Evolutionary conservation across 306 rosid species (phyloP).

Genomic region (Prunus mongolica): DNA sequence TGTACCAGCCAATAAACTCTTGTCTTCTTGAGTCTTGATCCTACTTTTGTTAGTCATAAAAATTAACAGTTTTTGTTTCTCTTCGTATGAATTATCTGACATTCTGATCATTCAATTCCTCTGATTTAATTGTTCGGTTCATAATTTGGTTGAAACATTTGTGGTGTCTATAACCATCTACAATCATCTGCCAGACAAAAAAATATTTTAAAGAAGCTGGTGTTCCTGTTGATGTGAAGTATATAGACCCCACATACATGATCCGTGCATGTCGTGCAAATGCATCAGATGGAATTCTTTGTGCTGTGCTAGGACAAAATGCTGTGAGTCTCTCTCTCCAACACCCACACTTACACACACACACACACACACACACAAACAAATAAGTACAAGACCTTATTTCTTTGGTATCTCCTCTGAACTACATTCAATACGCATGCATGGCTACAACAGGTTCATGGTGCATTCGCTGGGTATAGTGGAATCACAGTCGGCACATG

Average conservation of each 20-base stretch:
- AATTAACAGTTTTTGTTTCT: not conserved
- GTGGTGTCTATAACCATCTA: not conserved
- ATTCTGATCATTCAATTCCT: not conserved
- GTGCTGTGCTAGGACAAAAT: constrained; percentile 95
- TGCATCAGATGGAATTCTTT: constrained; percentile 96
- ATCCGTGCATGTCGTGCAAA: constrained; percentile 95
- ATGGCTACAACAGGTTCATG: constrained; percentile 72
- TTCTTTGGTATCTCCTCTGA: not conserved
- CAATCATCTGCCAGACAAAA: constrained; percentile 51
- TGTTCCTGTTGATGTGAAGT: constrained; percentile 86
- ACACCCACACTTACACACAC: not conserved
- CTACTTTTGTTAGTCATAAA: not conserved
- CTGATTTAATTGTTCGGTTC: not conserved
- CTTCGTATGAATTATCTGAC: not conserved
- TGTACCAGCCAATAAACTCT: not conserved
- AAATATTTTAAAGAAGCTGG: constrained; percentile 68
- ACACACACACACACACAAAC: no score
- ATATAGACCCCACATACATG: constrained; percentile 97
- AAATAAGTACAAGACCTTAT: not conserved
- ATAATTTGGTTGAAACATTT: not conserved
- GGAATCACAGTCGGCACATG: constrained; percentile 92
- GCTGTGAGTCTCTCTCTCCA: constrained; percentile 59
- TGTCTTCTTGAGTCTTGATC: not conserved
- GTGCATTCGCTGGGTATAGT: constrained; percentile 96
- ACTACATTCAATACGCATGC: constrained; percentile 5